These are phyloP conservation scores for Luvunga scandens DNA, from an alignment of 345 rosid genomes.

Conservation along the genomic window DNA sequence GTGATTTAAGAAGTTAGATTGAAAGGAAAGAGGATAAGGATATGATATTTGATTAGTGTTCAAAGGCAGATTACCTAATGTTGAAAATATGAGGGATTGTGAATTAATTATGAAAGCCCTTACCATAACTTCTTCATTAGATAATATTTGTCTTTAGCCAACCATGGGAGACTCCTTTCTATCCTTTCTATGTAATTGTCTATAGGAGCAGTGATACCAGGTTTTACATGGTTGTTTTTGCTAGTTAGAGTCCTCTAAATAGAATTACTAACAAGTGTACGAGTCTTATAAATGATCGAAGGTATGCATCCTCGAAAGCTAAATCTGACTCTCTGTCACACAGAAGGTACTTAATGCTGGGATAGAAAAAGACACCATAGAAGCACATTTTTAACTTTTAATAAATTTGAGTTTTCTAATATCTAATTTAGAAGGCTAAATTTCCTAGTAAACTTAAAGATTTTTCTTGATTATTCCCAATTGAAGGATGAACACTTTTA, in stretches of 20 bases:
- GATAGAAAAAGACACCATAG: background rate
- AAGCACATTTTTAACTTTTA: background rate
- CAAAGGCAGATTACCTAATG: background rate
- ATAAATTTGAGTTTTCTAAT: background rate
- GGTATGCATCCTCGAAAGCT: background rate
- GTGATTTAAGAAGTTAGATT: background rate
- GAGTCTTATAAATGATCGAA: background rate
- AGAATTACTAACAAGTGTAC: background rate
- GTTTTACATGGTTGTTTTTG: background rate
- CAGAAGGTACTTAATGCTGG: background rate
- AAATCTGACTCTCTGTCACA: background rate
- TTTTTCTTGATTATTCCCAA: background rate
- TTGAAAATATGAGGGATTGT: background rate
- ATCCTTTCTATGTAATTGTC: background rate
- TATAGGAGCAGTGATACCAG: background rate
- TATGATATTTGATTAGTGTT: background rate
- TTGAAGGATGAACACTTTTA: background rate
- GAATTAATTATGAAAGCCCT: background rate
- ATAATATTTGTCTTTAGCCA: background rate
- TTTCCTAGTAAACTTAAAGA: background rate
- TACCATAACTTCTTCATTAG: background rate
- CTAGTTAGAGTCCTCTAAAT: background rate
- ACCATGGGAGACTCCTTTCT: background rate
- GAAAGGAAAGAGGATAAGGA: background rate
- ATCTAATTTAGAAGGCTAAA: background rate